Evolutionary conservation across 169 alveolate species (phyloP).

Genomic region (Amoebophrya sp.): DNA sequence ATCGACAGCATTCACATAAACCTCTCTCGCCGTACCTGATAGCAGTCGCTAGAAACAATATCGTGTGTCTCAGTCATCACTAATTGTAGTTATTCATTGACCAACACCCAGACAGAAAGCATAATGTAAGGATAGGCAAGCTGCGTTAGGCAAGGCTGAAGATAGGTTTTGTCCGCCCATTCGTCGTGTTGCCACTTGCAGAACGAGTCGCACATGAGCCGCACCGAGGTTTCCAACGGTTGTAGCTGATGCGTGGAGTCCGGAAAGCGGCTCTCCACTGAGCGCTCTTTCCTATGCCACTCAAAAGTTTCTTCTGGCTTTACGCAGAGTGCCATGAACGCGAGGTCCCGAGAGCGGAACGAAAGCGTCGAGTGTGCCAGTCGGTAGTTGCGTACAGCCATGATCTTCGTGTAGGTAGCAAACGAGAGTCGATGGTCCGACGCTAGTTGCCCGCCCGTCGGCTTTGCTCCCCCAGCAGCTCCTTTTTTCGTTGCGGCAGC

Average conservation of each 20-base stretch:
- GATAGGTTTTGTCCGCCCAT: background rate
- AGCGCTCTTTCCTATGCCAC: background rate
- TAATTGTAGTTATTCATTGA: no score
- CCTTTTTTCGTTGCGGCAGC: background rate
- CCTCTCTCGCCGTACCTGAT: no score
- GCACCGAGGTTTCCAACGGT: background rate
- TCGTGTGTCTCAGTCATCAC: no score
- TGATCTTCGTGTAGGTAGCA: background rate
- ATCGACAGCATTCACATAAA: no score
- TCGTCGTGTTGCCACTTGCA: background rate
- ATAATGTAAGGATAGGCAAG: background rate
- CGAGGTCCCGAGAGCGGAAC: background rate
- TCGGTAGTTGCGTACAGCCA: background rate
- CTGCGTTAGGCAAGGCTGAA: background rate
- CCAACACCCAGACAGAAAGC: no score
- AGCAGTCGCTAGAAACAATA: no score
- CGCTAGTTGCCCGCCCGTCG: background rate
- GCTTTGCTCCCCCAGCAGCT: background rate
- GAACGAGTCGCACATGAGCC: background rate
- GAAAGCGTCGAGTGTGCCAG: background rate
- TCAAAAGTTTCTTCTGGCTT: background rate
- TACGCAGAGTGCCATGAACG: background rate
- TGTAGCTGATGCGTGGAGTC: background rate
- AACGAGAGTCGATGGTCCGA: background rate
- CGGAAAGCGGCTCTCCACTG: background rate